phyloP scores from a whole-genome alignment of 108 stramenopile genomes.

The Phaeodactylum tricornutum region DNA sequence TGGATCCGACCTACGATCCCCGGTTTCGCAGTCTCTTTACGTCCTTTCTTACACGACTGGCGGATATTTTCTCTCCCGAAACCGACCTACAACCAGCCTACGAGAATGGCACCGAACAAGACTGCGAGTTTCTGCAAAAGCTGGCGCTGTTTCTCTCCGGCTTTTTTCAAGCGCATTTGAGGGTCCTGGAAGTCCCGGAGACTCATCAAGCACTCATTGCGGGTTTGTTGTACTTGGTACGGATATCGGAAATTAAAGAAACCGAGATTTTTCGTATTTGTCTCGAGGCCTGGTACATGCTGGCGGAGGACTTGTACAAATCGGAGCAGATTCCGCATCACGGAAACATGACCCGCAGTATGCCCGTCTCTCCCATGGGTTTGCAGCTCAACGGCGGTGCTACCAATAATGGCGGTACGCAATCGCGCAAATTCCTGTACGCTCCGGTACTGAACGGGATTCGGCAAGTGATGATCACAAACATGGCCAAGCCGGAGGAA shows the following conservation, averaged over 20 bases:
- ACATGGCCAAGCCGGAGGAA: slow-evolving; percentile 99
- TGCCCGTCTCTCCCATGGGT: slow-evolving; percentile 17
- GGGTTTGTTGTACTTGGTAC: slow-evolving; percentile 90
- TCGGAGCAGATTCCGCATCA: slow-evolving; percentile 25
- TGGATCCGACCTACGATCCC: slow-evolving; percentile 88
- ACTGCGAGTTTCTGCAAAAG: slow-evolving; percentile 89
- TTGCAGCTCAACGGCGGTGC: slow-evolving; percentile 44
- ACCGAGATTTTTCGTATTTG: slow-evolving; percentile 98
- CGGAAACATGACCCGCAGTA: slow-evolving; percentile 22
- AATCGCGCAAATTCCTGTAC: slow-evolving; percentile 72
- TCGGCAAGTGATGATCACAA: slow-evolving; percentile 92
- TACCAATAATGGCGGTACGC: slow-evolving; percentile 7
- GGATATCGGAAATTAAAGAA: slow-evolving; percentile 90
- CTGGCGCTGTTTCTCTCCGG: slow-evolving; percentile 91
- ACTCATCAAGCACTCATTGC: slow-evolving; percentile 72
- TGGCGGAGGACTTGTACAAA: slow-evolving; percentile 94
- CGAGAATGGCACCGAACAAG: slow-evolving; percentile 86
- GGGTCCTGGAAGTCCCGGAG: slow-evolving; percentile 80
- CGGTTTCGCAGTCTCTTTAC: slow-evolving; percentile 77
- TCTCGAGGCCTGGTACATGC: slow-evolving; percentile 95
- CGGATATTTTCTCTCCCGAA: slow-evolving; percentile 74
- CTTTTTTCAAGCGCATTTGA: slow-evolving; percentile 86
- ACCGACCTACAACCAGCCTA: slow-evolving; percentile 75
- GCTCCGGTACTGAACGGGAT: slow-evolving; percentile 80
- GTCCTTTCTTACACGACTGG: slow-evolving; percentile 66